These are phyloP conservation scores for Artemisia argyi DNA, from an alignment of 129 eudicot species.

Conservation along the genomic window DNA sequence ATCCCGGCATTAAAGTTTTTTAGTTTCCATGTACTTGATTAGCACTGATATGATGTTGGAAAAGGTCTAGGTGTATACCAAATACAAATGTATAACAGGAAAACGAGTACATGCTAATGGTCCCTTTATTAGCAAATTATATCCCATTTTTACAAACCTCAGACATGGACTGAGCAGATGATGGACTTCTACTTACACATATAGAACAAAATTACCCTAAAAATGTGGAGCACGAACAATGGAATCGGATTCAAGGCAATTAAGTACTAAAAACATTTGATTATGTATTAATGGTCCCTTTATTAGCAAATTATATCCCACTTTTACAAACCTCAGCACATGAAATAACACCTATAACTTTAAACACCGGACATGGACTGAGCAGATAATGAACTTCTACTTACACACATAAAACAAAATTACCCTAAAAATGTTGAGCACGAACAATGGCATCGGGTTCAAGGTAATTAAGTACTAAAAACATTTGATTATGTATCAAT, in stretches of 20 bases:
- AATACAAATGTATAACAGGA: background rate
- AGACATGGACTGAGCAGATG: too few species aligned
- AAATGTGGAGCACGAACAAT: too few species aligned
- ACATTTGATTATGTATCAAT: too few species aligned
- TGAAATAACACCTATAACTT: constrained; percentile 10
- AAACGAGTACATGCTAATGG: background rate
- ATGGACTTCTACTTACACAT: too few species aligned
- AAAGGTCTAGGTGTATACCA: background rate
- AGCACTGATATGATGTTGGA: background rate
- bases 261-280: too few species aligned
- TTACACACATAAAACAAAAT: too few species aligned
- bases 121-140: background rate
- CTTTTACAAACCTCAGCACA: constrained; percentile 11
- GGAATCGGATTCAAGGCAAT: too few species aligned
- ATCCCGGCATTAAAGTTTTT: background rate
- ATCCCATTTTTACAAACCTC: constrained; percentile 5
- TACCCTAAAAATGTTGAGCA: too few species aligned
- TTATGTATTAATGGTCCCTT: background rate
- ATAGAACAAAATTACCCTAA: too few species aligned
- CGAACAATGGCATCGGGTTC: too few species aligned
- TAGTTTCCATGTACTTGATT: constrained; percentile 4
- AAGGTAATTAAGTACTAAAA: too few species aligned
- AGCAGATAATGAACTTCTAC: too few species aligned
- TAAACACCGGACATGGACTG: background rate
- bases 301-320: constrained; percentile 1